Evolutionary conservation across 2,329 filamentous ascomycete species (phyloP).

Genomic region (Colletotrichum sp.): DNA sequence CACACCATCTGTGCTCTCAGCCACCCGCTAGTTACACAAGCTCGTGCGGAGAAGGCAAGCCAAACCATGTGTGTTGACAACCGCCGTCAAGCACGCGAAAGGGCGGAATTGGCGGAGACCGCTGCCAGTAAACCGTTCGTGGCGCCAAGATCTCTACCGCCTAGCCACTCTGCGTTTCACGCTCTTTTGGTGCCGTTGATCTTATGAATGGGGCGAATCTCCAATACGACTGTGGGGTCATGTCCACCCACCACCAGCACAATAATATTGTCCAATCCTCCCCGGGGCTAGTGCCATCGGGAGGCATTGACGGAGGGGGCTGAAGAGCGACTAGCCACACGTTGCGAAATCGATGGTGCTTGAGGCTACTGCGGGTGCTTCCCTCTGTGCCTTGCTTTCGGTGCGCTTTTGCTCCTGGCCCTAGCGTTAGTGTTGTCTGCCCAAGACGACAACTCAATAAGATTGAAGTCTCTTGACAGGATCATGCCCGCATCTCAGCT

Average conservation of each 20-base stretch:
- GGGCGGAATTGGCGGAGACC: background rate
- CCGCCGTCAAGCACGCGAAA: conserved; percentile 6
- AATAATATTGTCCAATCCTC: background rate
- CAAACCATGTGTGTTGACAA: background rate
- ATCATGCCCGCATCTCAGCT: conserved; percentile 3
- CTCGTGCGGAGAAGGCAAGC: background rate
- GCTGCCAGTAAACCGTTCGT: background rate
- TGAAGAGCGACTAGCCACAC: background rate
- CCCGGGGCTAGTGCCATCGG: background rate
- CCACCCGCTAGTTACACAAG: background rate
- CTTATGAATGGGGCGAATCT: background rate
- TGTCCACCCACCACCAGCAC: background rate
- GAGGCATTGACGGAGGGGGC: background rate
- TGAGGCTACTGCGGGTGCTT: conserved; percentile 7
- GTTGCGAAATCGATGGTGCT: background rate
- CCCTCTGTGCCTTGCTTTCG: conserved; percentile 17
- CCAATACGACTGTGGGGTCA: background rate
- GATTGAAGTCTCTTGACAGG: background rate
- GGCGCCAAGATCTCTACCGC: background rate
- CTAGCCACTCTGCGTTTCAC: conserved; percentile 3
- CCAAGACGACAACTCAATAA: background rate
- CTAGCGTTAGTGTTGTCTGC: background rate
- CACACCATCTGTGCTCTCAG: background rate
- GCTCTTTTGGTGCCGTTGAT: background rate
- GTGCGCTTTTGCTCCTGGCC: background rate